Evolutionary conservation across 78 protist genomes (phyloP).

Genomic region (Dictyostelium capitatum): DNA sequence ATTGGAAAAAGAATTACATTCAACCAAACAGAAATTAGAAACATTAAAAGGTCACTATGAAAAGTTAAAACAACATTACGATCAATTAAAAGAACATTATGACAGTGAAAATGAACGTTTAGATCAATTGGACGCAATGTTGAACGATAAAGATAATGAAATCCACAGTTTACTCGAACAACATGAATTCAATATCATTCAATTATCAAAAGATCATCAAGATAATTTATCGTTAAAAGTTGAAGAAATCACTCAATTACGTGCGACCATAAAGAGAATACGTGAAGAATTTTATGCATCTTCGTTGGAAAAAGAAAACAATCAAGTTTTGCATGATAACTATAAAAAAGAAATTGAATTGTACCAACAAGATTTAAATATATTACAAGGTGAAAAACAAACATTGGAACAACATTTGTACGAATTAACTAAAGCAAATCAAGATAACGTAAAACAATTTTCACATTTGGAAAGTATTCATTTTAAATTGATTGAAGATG

Average conservation of each 20-base stretch:
- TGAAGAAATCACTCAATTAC: background rate
- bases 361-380: background rate
- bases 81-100: background rate
- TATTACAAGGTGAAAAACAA: background rate
- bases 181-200: background rate
- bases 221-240: background rate
- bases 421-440: background rate
- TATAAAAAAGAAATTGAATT: background rate
- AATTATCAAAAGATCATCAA: background rate
- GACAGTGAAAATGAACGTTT: background rate
- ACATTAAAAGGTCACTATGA: conserved; percentile 7
- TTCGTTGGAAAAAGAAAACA: background rate
- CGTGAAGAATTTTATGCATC: background rate
- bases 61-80: background rate
- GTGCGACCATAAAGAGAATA: conserved; percentile 13
- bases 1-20: background rate
- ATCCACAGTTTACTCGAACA: background rate
- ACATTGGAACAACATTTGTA: background rate
- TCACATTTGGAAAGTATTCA: background rate
- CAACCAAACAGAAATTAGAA: background rate
- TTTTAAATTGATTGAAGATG: background rate
- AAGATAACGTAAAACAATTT: background rate
- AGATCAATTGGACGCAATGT: background rate
- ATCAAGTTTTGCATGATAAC: background rate
- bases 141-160: background rate